Evolutionary conservation across 176 grass and related monocot genomes (phyloP).

Genomic region (Poa annua): DNA sequence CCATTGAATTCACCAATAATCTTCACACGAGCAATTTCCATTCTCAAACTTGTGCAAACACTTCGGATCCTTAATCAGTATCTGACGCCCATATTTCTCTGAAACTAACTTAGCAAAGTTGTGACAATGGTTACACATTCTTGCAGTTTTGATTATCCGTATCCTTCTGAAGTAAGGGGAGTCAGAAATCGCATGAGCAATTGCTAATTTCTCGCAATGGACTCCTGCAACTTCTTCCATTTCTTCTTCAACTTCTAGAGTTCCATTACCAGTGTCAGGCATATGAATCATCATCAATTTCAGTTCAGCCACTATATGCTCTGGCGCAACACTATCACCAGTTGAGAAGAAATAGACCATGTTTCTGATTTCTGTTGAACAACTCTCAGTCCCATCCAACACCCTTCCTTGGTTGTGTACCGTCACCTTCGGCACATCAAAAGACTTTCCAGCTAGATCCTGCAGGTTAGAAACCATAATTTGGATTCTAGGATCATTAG

Average conservation of each 20-base stretch:
- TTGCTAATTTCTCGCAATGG: slow-evolving; percentile 69
- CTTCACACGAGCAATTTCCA: slow-evolving; percentile 68
- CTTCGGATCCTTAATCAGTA: slow-evolving; percentile 74
- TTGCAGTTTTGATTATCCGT: slow-evolving; percentile 60
- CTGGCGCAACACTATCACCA: slow-evolving; percentile 36
- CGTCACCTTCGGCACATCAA: slow-evolving; percentile 43
- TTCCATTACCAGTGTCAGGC: slow-evolving; percentile 13
- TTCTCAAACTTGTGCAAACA: slow-evolving; percentile 70
- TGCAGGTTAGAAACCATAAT: slow-evolving; percentile 50
- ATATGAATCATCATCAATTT: slow-evolving; percentile 45
- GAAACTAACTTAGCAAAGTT: slow-evolving; percentile 63
- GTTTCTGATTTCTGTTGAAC: slow-evolving; percentile 57
- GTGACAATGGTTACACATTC: slow-evolving; percentile 64
- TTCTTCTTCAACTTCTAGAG: slow-evolving; percentile 55
- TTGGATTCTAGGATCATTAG: slow-evolving; percentile 48
- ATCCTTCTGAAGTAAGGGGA: slow-evolving; percentile 54
- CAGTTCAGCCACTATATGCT: slow-evolving; percentile 37
- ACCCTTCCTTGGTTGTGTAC: slow-evolving; percentile 43
- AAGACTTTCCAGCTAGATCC: slow-evolving; percentile 46
- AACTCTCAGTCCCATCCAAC: slow-evolving; percentile 43
- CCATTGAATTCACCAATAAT: slow-evolving; percentile 60
- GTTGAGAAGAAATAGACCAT: slow-evolving; percentile 60
- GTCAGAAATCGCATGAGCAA: slow-evolving; percentile 64
- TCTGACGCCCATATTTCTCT: slow-evolving; percentile 50
- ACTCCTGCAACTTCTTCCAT: slow-evolving; percentile 48